A percentile compares a stretch with the other conserved stretches of the same genome.
Evolutionary conservation across 495 filamentous ascomycete genomes (phyloP).

Genomic region (Aspergillus sclerotioniger): DNA sequence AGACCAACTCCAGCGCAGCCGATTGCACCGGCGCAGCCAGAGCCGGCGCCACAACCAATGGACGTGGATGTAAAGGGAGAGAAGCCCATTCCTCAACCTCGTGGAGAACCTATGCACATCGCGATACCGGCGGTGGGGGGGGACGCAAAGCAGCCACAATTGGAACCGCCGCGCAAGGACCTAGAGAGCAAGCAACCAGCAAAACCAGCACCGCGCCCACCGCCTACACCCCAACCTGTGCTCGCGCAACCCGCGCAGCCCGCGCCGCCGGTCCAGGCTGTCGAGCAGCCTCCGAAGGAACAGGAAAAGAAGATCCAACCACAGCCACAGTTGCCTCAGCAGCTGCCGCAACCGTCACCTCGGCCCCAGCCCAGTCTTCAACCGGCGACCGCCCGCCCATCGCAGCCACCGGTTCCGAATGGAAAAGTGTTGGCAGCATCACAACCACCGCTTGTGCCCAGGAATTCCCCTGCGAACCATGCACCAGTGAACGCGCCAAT

Average conservation of each 20-base stretch:
- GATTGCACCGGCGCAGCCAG: slow-evolving; percentile 23
- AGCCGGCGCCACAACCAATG: slow-evolving; percentile 35
- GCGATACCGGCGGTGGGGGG: background rate
- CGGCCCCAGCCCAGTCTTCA: slow-evolving; percentile 19
- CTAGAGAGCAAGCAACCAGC: slow-evolving; percentile 6
- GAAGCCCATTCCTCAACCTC: slow-evolving; percentile 11
- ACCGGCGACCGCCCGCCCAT: slow-evolving; percentile 28
- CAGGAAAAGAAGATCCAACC: slow-evolving; percentile 10
- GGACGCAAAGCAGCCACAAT: slow-evolving; percentile 8
- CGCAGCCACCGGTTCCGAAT: slow-evolving; percentile 31
- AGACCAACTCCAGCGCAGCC: slow-evolving; percentile 10
- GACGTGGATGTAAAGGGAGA: slow-evolving; percentile 35
- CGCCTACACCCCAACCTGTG: background rate
- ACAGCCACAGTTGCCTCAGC: slow-evolving; percentile 3
- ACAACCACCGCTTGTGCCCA: slow-evolving; percentile 31
- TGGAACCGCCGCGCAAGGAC: slow-evolving; percentile 19
- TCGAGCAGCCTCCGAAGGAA: slow-evolving; percentile 7
- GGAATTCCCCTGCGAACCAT: slow-evolving; percentile 13
- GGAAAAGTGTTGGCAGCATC: slow-evolving; percentile 37
- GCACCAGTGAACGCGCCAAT: slow-evolving; percentile 23
- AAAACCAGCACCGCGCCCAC: background rate
- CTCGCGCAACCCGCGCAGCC: background rate
- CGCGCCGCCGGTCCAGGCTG: slow-evolving; percentile 9
- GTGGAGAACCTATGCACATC: background rate
- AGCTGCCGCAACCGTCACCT: slow-evolving; percentile 14